A percentile compares a stretch with the other conserved stretches of the same genome.
Conservation (phyloP, 208 protist genomes). For the Acanthamoeba healyi region DNA sequence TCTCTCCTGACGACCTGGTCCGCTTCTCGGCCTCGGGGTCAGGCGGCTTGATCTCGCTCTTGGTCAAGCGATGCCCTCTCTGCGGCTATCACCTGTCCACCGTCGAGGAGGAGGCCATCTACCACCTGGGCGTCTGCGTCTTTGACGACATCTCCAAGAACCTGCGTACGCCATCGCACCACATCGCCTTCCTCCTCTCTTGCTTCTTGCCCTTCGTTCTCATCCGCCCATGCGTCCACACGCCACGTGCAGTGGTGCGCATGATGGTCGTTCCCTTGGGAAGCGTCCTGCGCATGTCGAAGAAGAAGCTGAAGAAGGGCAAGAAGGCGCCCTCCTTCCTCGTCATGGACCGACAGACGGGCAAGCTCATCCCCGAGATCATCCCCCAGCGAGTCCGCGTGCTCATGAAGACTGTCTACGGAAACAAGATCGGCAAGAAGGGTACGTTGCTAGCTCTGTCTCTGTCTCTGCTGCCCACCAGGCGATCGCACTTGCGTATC, state of each 20-base stretch:
- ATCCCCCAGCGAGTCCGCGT: conserved; percentile 42
- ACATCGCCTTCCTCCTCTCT: background rate
- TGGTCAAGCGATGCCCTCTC: conserved; percentile 18
- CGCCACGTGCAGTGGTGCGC: conserved; percentile 12
- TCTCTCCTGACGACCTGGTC: conserved; percentile 22
- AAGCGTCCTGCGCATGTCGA: conserved; percentile 36
- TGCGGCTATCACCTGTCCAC: conserved; percentile 58
- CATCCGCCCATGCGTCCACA: background rate
- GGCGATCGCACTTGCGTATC: too few relatives aligned
- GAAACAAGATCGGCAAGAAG: conserved; percentile 64
- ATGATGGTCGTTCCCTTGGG: conserved; percentile 57
- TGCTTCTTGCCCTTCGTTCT: background rate
- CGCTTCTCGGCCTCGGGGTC: conserved; percentile 34
- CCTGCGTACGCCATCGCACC: too few relatives aligned
- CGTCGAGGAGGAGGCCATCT: conserved; percentile 38
- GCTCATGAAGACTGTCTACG: conserved; percentile 51
- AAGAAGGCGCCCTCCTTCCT: conserved; percentile 66
- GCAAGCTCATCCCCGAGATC: conserved; percentile 43
- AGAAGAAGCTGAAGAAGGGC: conserved; percentile 53
- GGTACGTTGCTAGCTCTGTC: too few relatives aligned
- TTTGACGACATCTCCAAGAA: conserved; percentile 64
- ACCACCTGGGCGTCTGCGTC: conserved; percentile 49
- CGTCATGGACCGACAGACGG: conserved; percentile 44
- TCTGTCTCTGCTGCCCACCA: too few relatives aligned
- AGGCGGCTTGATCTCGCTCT: background rate